Conservation (phyloP, 2,329 filamentous ascomycete genomes). For the Aspergillus chevalieri region DNA sequence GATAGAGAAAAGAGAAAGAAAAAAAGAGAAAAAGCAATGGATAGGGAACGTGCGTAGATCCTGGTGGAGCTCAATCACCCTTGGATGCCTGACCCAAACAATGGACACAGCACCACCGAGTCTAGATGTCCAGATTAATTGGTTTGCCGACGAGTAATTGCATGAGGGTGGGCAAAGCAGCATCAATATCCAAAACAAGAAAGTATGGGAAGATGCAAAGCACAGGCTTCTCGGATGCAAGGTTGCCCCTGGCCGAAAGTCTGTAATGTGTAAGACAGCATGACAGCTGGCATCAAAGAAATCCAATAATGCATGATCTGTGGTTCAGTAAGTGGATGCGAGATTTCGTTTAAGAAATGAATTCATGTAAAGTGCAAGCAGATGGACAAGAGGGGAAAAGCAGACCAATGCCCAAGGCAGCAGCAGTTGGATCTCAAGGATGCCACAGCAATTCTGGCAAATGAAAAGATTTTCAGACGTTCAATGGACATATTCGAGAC, state of each 20-base stretch:
- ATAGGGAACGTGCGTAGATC: not conserved
- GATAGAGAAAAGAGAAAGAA: not conserved
- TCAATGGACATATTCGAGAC: slow-evolving; percentile 24
- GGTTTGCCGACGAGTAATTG: not conserved
- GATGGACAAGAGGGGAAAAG: slow-evolving; percentile 25
- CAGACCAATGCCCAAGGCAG: slow-evolving; percentile 23
- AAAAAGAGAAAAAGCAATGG: not conserved
- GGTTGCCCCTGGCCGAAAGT: slow-evolving; percentile 18
- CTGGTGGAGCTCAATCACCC: not conserved
- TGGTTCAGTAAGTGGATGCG: slow-evolving; percentile 21
- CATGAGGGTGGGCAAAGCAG: not conserved
- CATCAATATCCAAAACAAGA: not conserved
- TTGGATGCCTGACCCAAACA: not conserved
- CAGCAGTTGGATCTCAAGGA: slow-evolving; percentile 22
- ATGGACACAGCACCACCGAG: not conserved
- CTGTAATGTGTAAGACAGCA: slow-evolving; percentile 23
- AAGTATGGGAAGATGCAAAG: not conserved
- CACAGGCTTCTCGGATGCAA: slow-evolving; percentile 15
- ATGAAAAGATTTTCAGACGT: slow-evolving; percentile 33
- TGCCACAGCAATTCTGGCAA: slow-evolving; percentile 15
- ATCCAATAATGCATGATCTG: slow-evolving; percentile 28
- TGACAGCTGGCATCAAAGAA: slow-evolving; percentile 32
- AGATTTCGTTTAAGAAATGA: slow-evolving; percentile 15
- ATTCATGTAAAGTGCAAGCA: slow-evolving; percentile 25
- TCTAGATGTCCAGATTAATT: not conserved